A percentile compares a stretch with the other conserved stretches of the same genome.
Evolutionary conservation across 441 rosid species (phyloP).

Genomic region (Pelargonium australe): DNA sequence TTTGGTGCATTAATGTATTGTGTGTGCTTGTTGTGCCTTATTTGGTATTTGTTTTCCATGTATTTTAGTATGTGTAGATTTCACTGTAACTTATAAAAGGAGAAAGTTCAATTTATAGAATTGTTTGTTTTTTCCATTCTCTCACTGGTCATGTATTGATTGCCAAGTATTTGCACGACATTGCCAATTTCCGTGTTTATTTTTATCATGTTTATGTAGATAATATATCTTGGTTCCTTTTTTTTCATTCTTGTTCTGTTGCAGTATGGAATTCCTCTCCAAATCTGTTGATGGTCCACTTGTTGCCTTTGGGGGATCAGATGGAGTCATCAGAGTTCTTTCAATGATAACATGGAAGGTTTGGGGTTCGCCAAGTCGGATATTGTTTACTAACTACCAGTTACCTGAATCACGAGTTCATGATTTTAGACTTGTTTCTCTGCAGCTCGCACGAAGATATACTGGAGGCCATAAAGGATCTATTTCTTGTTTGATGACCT

Average conservation of each 20-base stretch:
- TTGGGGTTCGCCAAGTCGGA: constrained; percentile 20
- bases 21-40: background rate
- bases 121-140: no score
- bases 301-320: constrained; percentile 96
- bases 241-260: constrained; percentile 19
- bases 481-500: constrained; percentile 89
- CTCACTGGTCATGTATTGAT: background rate
- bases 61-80: background rate
- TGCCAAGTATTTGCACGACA: background rate
- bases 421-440: constrained; percentile 24
- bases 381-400: background rate
- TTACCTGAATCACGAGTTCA: background rate
- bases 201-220: constrained; percentile 8
- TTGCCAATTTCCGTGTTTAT: constrained; percentile 6
- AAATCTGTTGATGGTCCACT: constrained; percentile 88
- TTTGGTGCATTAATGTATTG: background rate
- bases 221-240: background rate
- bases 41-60: background rate
- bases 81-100: background rate
- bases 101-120: background rate
- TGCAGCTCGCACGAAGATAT: constrained; percentile 91
- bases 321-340: constrained; percentile 96
- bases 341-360: constrained; percentile 99
- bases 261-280: constrained; percentile 91
- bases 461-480: constrained; percentile 98